Conservation (phyloP, 148 eudicot species). For the Fallopia convolvulus region DNA sequence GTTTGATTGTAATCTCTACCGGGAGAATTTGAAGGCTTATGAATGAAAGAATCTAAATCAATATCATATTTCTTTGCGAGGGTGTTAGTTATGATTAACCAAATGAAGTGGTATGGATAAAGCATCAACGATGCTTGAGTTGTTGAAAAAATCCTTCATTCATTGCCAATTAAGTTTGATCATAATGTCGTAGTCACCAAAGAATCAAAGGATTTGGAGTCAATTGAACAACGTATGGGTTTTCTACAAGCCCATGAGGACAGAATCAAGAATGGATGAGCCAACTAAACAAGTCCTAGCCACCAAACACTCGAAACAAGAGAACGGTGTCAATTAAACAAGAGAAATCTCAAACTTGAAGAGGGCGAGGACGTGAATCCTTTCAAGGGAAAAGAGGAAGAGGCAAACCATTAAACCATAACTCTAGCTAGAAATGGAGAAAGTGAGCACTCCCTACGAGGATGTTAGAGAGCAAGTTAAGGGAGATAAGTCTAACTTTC, state of each 20-base stretch:
- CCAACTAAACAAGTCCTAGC: neutral
- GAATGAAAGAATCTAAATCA: too few species aligned
- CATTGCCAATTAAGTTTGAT: too few species aligned
- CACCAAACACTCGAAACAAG: neutral
- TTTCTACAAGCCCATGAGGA: too few species aligned
- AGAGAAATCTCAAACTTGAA: neutral
- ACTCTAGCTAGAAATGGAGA: neutral
- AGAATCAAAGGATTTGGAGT: neutral
- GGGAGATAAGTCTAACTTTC: too few species aligned
- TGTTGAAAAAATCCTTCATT: neutral
- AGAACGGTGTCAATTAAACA: neutral
- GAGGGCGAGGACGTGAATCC: neutral
- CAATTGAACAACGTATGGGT: neutral
- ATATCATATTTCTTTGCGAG: neutral
- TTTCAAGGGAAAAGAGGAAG: neutral
- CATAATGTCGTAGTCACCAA: too few species aligned
- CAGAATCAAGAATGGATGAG: neutral
- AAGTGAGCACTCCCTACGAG: neutral
- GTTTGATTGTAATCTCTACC: too few species aligned
- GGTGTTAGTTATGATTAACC: neutral
- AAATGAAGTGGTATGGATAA: neutral
- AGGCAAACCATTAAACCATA: neutral
- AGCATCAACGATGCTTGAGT: neutral
- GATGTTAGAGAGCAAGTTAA: neutral
- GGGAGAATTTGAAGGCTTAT: too few species aligned